Base-by-base conservation (phyloP, 345 rosid species). In the Schrenkiella parvula region DNA sequence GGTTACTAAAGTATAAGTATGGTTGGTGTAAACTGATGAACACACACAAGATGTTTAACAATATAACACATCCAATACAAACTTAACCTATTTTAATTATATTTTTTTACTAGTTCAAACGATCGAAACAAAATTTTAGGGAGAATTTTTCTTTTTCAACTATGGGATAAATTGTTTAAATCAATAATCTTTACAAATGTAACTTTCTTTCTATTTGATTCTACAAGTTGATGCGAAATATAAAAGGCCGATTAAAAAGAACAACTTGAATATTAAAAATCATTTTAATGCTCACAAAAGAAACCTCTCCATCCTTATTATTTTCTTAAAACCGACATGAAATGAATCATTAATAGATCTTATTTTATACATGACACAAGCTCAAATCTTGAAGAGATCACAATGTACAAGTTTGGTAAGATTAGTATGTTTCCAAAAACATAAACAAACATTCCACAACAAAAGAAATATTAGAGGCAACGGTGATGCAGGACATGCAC, bases 281-380 rank as follows among this genome's bases (percentile, higher is more conserved):
- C 68, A 29, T 63, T 63, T 63, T 46, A 19, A 29, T 29, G 41
- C 7, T 44, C 41, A 11, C 68, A 63, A 44, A 28, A 43, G 6
- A 7, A 25, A 26, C 12, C 35, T 13, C 23, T 19, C 17, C 5
- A 35, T 58, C 6, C 29, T 35, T 23, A 35, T 58, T 46, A 22
- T 22, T 34, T 12, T n/a, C n/a, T n/a, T n/a, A n/a, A 14, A 31
- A 44, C 73, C 73, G 74, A 57, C 57, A 32, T 58, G 58, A 58
- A 58, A 46, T 7, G 58, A 58, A 69, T 69, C 66, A 44, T 69
- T 56, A n/a, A 10, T n/a, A 23, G 11, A 48, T 46, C 14, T 61
- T 10, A 28, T 9, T 44, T 18, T 29, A 42, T 35, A 50, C 44
- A 62, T 52, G 26, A 9, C 34, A 51, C 42, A 21, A 51, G 43